Evolutionary conservation across 2,329 filamentous ascomycete species (phyloP).

Genomic region (Teratosphaeria epicoccoides): DNA sequence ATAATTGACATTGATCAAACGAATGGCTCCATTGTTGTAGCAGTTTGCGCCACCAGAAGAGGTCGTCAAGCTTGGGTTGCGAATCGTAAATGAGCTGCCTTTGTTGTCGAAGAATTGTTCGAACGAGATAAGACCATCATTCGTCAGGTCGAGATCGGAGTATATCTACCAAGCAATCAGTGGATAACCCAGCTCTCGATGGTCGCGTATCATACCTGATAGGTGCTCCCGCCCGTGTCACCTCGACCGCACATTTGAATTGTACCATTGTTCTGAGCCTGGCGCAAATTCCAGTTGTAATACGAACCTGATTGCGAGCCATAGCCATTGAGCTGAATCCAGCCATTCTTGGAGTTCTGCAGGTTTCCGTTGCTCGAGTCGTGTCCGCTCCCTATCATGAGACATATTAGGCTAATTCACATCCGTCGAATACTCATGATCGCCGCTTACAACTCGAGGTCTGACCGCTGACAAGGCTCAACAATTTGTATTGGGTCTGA

Average conservation of each 20-base stretch:
- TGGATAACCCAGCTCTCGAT: not conserved
- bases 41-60: not conserved
- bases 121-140: slow-evolving; percentile 8
- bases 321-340: slow-evolving; percentile 6
- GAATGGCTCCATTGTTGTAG: slow-evolving; percentile 9
- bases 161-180: not conserved
- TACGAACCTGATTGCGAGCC: not conserved
- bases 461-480: not conserved
- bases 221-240: slow-evolving; percentile 5
- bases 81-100: slow-evolving; percentile 1
- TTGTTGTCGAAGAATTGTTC: slow-evolving; percentile 5
- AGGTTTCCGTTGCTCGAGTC: slow-evolving; percentile 8
- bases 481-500: slow-evolving; percentile 2
- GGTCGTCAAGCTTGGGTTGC: slow-evolving; percentile 1
- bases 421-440: not conserved
- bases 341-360: slow-evolving; percentile 1
- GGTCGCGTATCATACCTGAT: not conserved
- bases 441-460: not conserved
- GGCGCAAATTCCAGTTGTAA: slow-evolving; percentile 5
- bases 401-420: not conserved
- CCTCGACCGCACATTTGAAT: slow-evolving; percentile 7
- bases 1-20: slow-evolving; percentile 6
- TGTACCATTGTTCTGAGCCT: slow-evolving; percentile 3
- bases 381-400: slow-evolving; percentile 1
- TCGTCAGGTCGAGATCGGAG: not conserved